These are phyloP conservation scores for Wickerhamiella sergipiensis DNA, from an alignment of 805 yeast genomes.

Conservation along the genomic window DNA sequence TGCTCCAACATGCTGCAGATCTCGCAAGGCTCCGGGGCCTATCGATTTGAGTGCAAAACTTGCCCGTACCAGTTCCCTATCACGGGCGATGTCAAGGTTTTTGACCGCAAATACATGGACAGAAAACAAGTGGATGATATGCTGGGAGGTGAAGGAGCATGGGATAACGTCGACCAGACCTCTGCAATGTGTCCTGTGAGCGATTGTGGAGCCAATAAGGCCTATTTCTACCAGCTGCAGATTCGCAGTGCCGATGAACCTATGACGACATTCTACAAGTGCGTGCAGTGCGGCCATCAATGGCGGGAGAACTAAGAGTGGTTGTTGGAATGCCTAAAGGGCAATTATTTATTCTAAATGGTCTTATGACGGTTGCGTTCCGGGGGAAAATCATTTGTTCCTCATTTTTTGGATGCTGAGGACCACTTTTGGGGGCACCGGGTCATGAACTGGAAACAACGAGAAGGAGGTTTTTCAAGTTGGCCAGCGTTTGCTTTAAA, in stretches of 20 bases:
- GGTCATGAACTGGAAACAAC: conserved; percentile 14
- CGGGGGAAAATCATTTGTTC: too few species aligned
- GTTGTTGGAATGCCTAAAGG: too few species aligned
- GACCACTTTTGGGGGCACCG: too few species aligned
- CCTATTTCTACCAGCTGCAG: conserved; percentile 92
- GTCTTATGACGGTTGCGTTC: too few species aligned
- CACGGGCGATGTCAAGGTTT: conserved; percentile 58
- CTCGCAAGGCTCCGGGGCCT: conserved; percentile 41
- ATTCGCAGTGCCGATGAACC: conserved; percentile 98
- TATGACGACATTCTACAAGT: conserved; percentile 95
- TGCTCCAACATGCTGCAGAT: conserved; percentile 84
- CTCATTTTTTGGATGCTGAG: too few species aligned
- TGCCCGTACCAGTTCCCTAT: conserved; percentile 94
- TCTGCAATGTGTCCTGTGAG: conserved; percentile 84
- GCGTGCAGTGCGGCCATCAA: conserved; percentile 83
- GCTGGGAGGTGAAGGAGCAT: conserved; percentile 90
- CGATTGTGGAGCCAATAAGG: conserved; percentile 74
- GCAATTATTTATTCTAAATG: too few species aligned
- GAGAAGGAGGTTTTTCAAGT: conserved; percentile 24
- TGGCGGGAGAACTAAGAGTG: conserved; percentile 96
- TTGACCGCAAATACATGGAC: conserved; percentile 67
- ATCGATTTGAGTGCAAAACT: conserved; percentile 74
- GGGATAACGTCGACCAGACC: conserved; percentile 98
- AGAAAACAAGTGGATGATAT: conserved; percentile 93
- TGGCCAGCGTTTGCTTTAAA: conserved; percentile 25